Evolutionary conservation across 1,139 yeast genomes (phyloP), one percentile per base, ranked within the genome.

Genomic region (Pneumocystis oryctolagi): DNA sequence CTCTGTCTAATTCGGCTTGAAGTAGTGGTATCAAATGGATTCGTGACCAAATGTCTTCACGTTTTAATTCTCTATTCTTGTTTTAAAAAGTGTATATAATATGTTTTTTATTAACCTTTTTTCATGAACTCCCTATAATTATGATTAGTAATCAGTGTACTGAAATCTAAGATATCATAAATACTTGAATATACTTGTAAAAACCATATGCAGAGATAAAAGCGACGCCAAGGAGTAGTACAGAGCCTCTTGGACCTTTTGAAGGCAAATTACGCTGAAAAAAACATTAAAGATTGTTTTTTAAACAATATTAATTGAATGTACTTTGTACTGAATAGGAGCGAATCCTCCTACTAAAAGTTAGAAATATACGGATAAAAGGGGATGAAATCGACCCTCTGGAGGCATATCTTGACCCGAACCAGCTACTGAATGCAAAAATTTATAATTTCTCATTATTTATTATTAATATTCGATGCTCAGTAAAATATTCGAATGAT

Each of bases 1-100:
- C 87, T 73, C 96, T 80, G 73, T 88, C 96, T 68, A 83, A 83
- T 74, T 88, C 96, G 57, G 95, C 95, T 68, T 83, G 81, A 65
- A 88, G 79, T 68, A 87, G 77, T 3, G 96, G 95, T 69, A 83
- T 81, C 65, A 88, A 74, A 73, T 85, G 77, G 70, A 87, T 82
- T 68, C 95, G 79, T 16, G 92, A 82, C 90, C 94, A 87, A 65
- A 80, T 79, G 71, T 81, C 83, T 75, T 88, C 96, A 71, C 96
- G 79, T 59, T 82, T 76, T 61, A 87, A 79, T 74, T 88, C 96
- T 70, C 84, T 67, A 25, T 57, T 55, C 58, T 42, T 61, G 18
- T 59, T 59, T 61, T 59, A 37, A n/a, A 28, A 9, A 12, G n/a
- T 20, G 18, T 39, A 18, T n/a, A 9, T 1, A 20, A n/a, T 57